phyloP scores from a whole-genome alignment of 1,284 basidiomycete genomes.

The Testicularia cyperi region DNA sequence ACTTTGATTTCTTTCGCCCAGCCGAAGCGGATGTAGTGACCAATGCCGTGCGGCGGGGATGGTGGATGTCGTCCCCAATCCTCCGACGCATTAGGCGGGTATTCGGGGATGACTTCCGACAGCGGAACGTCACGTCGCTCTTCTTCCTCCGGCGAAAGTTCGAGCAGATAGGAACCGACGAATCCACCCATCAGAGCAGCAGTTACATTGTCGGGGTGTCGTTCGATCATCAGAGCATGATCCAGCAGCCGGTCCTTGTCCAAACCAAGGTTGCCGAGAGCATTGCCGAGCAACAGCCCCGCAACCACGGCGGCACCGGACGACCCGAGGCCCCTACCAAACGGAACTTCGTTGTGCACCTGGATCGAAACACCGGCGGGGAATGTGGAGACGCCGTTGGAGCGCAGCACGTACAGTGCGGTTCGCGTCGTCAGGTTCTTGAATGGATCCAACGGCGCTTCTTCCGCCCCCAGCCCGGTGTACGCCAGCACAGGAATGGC shows the following conservation, averaged over 20 bases:
- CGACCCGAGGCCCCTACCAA: slow-evolving; percentile 93
- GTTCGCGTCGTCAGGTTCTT: slow-evolving; percentile 98
- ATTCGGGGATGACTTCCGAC: slow-evolving; percentile 94
- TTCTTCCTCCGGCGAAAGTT: slow-evolving; percentile 65
- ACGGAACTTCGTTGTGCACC: slow-evolving; percentile 90
- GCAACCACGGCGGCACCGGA: slow-evolving; percentile 98
- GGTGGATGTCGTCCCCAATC: slow-evolving; percentile 89
- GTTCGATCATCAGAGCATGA: slow-evolving; percentile 97
- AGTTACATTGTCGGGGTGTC: slow-evolving; percentile 98
- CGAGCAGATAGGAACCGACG: slow-evolving; percentile 93
- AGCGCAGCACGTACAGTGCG: slow-evolving; percentile 92
- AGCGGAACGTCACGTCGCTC: slow-evolving; percentile 86
- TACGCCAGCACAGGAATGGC: slow-evolving; percentile 71
- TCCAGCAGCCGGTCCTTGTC: slow-evolving; percentile 78
- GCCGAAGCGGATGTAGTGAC: slow-evolving; percentile 87
- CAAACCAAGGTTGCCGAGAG: slow-evolving; percentile 75
- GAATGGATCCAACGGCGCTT: slow-evolving; percentile 91
- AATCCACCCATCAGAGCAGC: slow-evolving; percentile 96
- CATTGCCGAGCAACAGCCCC: slow-evolving; percentile 84
- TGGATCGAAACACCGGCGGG: slow-evolving; percentile 69
- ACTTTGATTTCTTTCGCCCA: slow-evolving; percentile 88
- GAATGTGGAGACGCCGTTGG: slow-evolving; percentile 74
- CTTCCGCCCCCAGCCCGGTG: slow-evolving; percentile 81
- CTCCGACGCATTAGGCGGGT: slow-evolving; percentile 85
- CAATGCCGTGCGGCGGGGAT: slow-evolving; percentile 82